A percentile compares a stretch with the other conserved stretches of the same genome.
Evolutionary conservation across 768 basidiomycete genomes (phyloP).

Genomic region (Thelephora ganbajun): DNA sequence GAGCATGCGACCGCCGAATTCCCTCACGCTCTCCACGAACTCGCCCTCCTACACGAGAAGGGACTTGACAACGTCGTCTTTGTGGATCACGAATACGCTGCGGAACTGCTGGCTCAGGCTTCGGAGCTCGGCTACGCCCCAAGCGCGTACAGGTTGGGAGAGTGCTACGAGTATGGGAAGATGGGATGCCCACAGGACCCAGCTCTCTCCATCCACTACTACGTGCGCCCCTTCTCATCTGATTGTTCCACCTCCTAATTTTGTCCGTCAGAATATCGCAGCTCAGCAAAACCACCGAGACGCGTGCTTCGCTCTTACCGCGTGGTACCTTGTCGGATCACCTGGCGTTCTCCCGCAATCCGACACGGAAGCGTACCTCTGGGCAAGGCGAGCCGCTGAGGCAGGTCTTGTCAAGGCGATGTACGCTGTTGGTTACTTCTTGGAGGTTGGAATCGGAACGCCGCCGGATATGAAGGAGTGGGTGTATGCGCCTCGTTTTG

Average conservation of each 20-base stretch:
- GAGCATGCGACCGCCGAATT: constrained; percentile 92
- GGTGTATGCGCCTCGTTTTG: constrained; percentile 16
- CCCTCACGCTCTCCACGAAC: constrained; percentile 90
- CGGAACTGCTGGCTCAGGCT: constrained; percentile 88
- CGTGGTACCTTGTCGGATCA: constrained; percentile 98
- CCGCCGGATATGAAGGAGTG: constrained; percentile 51
- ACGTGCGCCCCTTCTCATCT: constrained; percentile 44
- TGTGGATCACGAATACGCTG: constrained; percentile 90
- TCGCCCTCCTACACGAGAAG: constrained; percentile 87
- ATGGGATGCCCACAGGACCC: constrained; percentile 97
- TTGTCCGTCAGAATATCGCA: constrained; percentile 70
- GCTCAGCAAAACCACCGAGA: constrained; percentile 96
- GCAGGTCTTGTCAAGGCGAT: constrained; percentile 87
- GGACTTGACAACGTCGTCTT: constrained; percentile 98
- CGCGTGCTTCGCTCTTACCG: constrained; percentile 94
- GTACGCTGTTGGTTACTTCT: constrained; percentile 97
- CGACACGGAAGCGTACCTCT: constrained; percentile 94
- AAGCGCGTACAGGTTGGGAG: constrained; percentile 88
- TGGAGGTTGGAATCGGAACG: constrained; percentile 88
- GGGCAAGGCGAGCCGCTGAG: constrained; percentile 94
- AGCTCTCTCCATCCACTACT: constrained; percentile 96
- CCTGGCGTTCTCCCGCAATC: constrained; percentile 96
- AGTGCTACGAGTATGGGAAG: constrained; percentile 99
- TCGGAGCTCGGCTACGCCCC: constrained; percentile 94
- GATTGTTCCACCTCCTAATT: not conserved